Base-by-base conservation (phyloP, 768 basidiomycete genomes). In the Mycena epipterygia region DNA sequence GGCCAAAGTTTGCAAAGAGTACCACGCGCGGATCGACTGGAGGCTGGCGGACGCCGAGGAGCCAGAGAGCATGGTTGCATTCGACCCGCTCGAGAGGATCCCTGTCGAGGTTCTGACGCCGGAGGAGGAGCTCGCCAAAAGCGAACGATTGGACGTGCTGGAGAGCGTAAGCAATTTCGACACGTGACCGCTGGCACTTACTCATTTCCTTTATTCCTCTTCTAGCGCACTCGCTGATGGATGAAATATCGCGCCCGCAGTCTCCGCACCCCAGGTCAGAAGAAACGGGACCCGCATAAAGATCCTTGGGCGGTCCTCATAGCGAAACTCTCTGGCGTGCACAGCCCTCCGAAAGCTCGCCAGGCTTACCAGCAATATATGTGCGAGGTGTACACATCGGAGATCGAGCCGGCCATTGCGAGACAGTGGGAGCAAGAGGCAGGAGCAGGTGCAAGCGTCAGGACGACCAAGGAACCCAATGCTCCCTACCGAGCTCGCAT, bases 351-450 rank as follows among this genome's bases (percentile, higher is more conserved):
- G 3, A 55, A 52, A 7, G 53, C 52, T 11, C 52, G 30, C 3
- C 64, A 37, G 19, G 56, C 39, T 0, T 57, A 41, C n/a, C 56
- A 59, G 17, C 58, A 59, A 23, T 59, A 21, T 17, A 59, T 59
- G 58, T 42, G 32, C 16, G 41, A 59, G 16, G 3, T 12, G 3
- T 44, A 59, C 58, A 5, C 16, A 4, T 4, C 41, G 8, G 23
- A 17, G 4, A 59, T 59, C 9, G 29, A 19, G 0, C 58, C 58
- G 2, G 21, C 16, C 3, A 42, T 59, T 2, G 30, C 29, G 5
- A 21, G 21, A 12, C 12, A 32, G 9, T 59, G 39, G 41, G 42
- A 17, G 25, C 39, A 29, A 16, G 19, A 23, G 14, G 16, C 25
- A 5, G 25, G 25, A 8, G 12, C 48, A 2, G 27, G 29, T 12